Conservation (phyloP, 2,329 filamentous ascomycete genomes). For the Fusarium citri region DNA sequence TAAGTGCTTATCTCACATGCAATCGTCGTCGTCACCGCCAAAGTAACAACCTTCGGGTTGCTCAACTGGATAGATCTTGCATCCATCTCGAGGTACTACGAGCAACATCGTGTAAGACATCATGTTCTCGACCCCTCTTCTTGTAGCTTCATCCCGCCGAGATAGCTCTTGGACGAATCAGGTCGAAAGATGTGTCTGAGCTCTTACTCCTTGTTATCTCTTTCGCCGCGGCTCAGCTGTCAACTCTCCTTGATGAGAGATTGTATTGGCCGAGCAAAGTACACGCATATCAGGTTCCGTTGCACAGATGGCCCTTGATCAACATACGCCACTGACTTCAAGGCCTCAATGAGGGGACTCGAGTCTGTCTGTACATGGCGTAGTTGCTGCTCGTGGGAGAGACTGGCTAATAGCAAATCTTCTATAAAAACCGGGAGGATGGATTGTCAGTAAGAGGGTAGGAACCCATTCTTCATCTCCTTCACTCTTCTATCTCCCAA, state of each 20-base stretch:
- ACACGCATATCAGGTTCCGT: not conserved
- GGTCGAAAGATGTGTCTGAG: not conserved
- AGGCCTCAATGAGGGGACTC: conserved; percentile 9
- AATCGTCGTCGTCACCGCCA: not conserved
- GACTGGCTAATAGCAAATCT: not conserved
- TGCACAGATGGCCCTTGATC: not conserved
- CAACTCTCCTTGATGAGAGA: not conserved
- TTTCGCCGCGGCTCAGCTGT: not conserved
- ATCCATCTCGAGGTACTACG: conserved; percentile 7
- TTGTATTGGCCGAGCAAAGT: not conserved
- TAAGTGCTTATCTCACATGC: conserved; percentile 5
- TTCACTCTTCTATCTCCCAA: not conserved
- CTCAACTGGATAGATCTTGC: conserved; percentile 6
- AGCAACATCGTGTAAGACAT: conserved; percentile 18
- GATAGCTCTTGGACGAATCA: conserved; percentile 7
- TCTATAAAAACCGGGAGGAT: conserved; percentile 25
- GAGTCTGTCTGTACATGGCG: not conserved
- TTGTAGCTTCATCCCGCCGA: not conserved
- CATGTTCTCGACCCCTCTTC: conserved; percentile 1
- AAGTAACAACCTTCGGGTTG: not conserved
- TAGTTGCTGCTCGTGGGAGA: not conserved
- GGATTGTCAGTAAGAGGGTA: not conserved
- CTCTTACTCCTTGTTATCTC: not conserved
- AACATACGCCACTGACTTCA: conserved; percentile 16
- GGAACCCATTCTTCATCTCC: not conserved